phyloP scores from a whole-genome alignment of 306 rosid genomes.

The Sicyos edulis region DNA sequence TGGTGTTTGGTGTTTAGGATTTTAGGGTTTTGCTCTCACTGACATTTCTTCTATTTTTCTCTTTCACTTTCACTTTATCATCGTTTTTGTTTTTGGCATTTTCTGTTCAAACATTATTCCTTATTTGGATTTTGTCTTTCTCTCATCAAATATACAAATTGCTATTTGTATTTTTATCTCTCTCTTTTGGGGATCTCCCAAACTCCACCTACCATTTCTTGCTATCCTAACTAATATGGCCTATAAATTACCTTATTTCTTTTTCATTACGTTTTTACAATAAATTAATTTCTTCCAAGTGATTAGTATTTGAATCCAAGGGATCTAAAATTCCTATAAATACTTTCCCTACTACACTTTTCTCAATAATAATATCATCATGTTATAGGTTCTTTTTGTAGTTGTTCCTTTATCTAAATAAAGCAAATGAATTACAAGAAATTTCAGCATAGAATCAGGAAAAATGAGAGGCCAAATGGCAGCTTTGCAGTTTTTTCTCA shows the following conservation, averaged over 20 bases:
- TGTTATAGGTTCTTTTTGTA: not conserved
- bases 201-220: not conserved
- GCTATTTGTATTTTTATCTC: not conserved
- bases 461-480: not conserved
- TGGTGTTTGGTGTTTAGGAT: not conserved
- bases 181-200: not conserved
- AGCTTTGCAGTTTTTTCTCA: not conserved
- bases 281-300: too few species aligned
- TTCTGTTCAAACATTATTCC: slow-evolving; percentile 7
- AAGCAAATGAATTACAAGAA: not conserved
- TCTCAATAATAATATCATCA: not conserved
- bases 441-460: not conserved
- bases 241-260: not conserved
- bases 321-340: not conserved
- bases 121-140: not conserved
- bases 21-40: slow-evolving; percentile 5
- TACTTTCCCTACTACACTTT: not conserved
- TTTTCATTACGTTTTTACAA: too few species aligned
- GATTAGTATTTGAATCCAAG: not conserved
- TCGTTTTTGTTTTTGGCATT: slow-evolving; percentile 15
- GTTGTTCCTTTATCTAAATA: not conserved
- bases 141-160: too few species aligned
- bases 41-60: slow-evolving; percentile 12
- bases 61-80: not conserved
- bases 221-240: not conserved